phyloP scores from a whole-genome alignment of 2,329 filamentous ascomycete genomes.

The Beauveria scarabaeidicola region DNA sequence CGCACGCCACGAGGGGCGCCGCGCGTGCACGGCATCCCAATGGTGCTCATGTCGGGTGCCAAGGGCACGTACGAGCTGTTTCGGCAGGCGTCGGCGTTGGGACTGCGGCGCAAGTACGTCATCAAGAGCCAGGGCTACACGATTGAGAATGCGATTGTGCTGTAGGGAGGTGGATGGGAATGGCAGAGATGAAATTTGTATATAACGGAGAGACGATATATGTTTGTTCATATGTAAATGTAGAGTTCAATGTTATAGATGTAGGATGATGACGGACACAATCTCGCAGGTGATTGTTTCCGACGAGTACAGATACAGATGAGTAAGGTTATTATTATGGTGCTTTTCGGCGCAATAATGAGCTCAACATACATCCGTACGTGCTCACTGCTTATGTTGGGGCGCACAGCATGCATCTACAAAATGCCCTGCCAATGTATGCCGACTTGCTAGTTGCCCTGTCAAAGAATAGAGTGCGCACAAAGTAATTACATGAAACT shows the following conservation, averaged over 20 bases:
- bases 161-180: slow-evolving; percentile 17
- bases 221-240: not conserved
- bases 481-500: not conserved
- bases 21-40: slow-evolving; percentile 63
- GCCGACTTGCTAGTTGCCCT: not conserved
- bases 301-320: too few species aligned
- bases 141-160: slow-evolving; percentile 70
- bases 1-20: slow-evolving; percentile 59
- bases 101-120: slow-evolving; percentile 68
- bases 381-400: not conserved
- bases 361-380: not conserved
- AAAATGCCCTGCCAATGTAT: not conserved
- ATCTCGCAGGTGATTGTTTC: too few species aligned
- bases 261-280: too few species aligned
- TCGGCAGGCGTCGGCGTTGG: slow-evolving; percentile 55
- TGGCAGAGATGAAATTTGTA: not conserved
- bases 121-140: slow-evolving; percentile 72
- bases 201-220: not conserved
- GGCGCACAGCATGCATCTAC: not conserved
- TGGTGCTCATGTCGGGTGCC: slow-evolving; percentile 75
- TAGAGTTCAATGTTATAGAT: too few species aligned
- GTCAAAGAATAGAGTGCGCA: not conserved
- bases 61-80: slow-evolving; percentile 53
- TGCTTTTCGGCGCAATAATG: too few species aligned
- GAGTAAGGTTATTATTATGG: too few species aligned